Percentiles rank a stretch among this genome's conserved stretches.
Evolutionary conservation across 495 filamentous ascomycete species (phyloP).

Genomic region (Talaromyces proteolyticus): DNA sequence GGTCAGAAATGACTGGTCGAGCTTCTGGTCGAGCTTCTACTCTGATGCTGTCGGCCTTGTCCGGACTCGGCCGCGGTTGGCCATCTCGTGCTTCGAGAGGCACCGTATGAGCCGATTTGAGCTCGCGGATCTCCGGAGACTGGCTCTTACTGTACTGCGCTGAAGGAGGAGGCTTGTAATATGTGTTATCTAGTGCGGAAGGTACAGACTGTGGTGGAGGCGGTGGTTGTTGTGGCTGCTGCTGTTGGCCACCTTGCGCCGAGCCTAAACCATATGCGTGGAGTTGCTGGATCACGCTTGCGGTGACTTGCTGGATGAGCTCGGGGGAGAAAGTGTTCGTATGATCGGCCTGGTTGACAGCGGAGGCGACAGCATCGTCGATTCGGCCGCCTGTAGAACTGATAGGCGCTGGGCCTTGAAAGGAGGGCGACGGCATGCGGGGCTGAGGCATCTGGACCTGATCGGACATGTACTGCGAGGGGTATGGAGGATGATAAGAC

Average conservation of each 20-base stretch:
- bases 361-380: slow-evolving; percentile 46
- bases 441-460: slow-evolving; percentile 37
- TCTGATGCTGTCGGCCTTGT: slow-evolving; percentile 9
- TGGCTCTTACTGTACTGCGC: slow-evolving; percentile 10
- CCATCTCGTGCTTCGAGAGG: slow-evolving; percentile 11
- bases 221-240: slow-evolving; percentile 8
- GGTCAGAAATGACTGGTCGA: slow-evolving; percentile 38
- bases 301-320: slow-evolving; percentile 44
- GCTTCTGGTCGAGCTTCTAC: slow-evolving; percentile 17
- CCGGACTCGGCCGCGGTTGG: slow-evolving; percentile 18
- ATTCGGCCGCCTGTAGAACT: slow-evolving; percentile 18
- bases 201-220: not conserved
- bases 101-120: slow-evolving; percentile 5
- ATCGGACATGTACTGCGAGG: slow-evolving; percentile 26
- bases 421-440: slow-evolving; percentile 20
- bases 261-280: slow-evolving; percentile 35
- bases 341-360: slow-evolving; percentile 30
- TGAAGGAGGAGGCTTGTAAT: slow-evolving; percentile 1
- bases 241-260: slow-evolving; percentile 13
- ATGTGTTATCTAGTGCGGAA: slow-evolving; percentile 9
- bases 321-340: slow-evolving; percentile 38
- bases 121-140: not conserved
- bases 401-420: slow-evolving; percentile 11
- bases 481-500: slow-evolving; percentile 23
- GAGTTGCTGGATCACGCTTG: slow-evolving; percentile 48